phyloP scores from a whole-genome alignment of 83 land plant species.

The Diphasiastrum complanatum region DNA sequence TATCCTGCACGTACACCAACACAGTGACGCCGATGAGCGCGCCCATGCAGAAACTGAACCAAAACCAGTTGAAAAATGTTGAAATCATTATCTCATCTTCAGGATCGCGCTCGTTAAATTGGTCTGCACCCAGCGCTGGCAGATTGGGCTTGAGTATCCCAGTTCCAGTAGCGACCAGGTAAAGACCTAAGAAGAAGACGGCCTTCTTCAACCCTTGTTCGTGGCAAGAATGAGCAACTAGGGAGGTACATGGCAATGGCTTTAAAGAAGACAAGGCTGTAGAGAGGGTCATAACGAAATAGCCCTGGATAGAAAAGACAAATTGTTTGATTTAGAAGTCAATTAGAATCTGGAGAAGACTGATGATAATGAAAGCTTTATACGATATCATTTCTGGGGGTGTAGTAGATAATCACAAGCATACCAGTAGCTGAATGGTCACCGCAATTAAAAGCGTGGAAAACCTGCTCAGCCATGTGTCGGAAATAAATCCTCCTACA shows the following conservation, averaged over 20 bases:
- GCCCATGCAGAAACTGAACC: constrained; percentile 13
- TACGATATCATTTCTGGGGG: too few relatives aligned
- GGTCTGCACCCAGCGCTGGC: constrained; percentile 11
- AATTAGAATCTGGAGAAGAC: background rate
- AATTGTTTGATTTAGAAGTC: background rate
- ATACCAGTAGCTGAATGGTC: background rate
- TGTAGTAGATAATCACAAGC: too few relatives aligned
- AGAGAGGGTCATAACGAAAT: too few relatives aligned
- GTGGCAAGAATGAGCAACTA: constrained; percentile 1
- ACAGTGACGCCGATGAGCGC: constrained; percentile 8
- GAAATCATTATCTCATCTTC: background rate
- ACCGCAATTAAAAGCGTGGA: background rate
- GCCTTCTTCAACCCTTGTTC: background rate
- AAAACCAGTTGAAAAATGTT: constrained; percentile 17
- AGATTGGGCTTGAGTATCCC: constrained; percentile 4
- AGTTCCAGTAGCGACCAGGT: constrained; percentile 9
- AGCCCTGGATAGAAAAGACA: background rate
- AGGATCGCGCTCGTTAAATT: constrained; percentile 13
- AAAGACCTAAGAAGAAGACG: constrained; percentile 4
- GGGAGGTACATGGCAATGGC: background rate
- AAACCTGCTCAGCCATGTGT: background rate
- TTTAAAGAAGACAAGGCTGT: background rate
- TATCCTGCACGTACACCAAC: constrained; percentile 5
- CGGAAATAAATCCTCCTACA: background rate
- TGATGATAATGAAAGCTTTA: too few relatives aligned